A percentile compares a stretch with the other conserved stretches of the same genome.
phyloP scores from a whole-genome alignment of 2,329 filamentous ascomycete genomes.

The Bipolaris gigantea region DNA sequence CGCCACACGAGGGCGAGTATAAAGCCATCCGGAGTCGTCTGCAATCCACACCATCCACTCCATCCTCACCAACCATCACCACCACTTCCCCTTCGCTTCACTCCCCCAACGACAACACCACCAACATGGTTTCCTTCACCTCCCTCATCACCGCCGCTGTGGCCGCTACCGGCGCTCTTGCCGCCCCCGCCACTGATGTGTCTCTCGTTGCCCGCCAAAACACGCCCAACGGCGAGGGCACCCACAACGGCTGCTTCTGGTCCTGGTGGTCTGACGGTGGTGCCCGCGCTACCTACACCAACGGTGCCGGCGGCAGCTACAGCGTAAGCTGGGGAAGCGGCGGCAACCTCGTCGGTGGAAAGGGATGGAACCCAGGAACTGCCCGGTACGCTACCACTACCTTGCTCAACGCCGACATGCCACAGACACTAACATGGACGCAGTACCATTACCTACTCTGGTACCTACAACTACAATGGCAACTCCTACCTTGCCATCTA shows the following conservation, averaged over 20 bases:
- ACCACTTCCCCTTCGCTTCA: conserved; percentile 8
- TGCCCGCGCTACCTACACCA: conserved; percentile 58
- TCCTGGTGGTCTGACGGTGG: conserved; percentile 62
- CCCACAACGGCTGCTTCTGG: conserved; percentile 61
- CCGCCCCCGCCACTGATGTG: conserved; percentile 38
- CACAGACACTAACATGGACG: background rate
- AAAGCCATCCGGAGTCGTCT: conserved; percentile 21
- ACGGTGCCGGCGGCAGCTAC: conserved; percentile 56
- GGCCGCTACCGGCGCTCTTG: conserved; percentile 29
- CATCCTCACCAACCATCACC: conserved; percentile 12
- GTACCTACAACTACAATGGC: conserved; percentile 38
- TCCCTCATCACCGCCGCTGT: conserved; percentile 30
- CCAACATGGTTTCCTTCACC: conserved; percentile 37
- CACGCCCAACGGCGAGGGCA: conserved; percentile 55
- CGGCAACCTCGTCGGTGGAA: conserved; percentile 61
- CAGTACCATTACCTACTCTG: conserved; percentile 42
- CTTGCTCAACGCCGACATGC: conserved; percentile 4
- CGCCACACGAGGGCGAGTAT: conserved; percentile 17
- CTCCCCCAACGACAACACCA: background rate
- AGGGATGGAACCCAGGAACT: conserved; percentile 60
- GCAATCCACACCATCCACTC: conserved; percentile 6
- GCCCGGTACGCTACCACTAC: conserved; percentile 47
- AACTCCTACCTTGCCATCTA: conserved; percentile 59
- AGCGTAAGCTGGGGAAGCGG: conserved; percentile 54
- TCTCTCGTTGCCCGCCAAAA: conserved; percentile 40